Evolutionary conservation across 1,284 basidiomycete species (phyloP).

Genomic region (Lentinus polychrous): DNA sequence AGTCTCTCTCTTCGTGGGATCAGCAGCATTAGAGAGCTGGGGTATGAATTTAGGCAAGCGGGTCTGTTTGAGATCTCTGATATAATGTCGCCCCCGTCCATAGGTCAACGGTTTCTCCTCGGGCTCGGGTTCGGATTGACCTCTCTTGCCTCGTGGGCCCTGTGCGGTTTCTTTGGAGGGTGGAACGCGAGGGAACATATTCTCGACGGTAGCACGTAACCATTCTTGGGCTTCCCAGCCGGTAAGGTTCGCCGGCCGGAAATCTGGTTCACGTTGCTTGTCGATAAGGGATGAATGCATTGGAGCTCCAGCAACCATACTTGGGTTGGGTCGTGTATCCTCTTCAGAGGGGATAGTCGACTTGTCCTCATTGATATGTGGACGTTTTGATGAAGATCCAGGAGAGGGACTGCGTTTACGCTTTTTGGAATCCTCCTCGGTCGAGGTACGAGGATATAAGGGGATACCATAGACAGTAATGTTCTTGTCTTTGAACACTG

Average conservation of each 20-base stretch:
- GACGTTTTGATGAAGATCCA: conserved; percentile 33
- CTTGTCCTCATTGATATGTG: conserved; percentile 5
- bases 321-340: background rate
- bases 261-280: conserved; percentile 22
- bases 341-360: background rate
- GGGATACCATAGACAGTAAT: conserved; percentile 61
- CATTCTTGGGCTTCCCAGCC: conserved; percentile 43
- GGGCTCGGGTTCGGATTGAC: background rate
- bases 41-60: conserved; percentile 21
- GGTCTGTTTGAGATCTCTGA: conserved; percentile 9
- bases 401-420: conserved; percentile 21
- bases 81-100: background rate
- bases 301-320: too few relatives aligned
- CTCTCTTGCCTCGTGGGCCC: conserved; percentile 3
- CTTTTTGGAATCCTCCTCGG: conserved; percentile 15
- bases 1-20: conserved; percentile 22
- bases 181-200: conserved; percentile 49
- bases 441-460: conserved; percentile 24
- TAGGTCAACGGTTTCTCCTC: background rate
- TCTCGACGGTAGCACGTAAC: conserved; percentile 39
- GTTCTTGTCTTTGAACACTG: conserved; percentile 56
- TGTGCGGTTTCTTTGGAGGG: conserved; percentile 8
- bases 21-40: background rate
- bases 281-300: background rate
- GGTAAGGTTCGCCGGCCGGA: conserved; percentile 30